A percentile compares a stretch with the other conserved stretches of the same genome.
These are phyloP conservation scores for Leishmania amazonensis DNA, from an alignment of 208 protist genomes.

Conservation along the genomic window DNA sequence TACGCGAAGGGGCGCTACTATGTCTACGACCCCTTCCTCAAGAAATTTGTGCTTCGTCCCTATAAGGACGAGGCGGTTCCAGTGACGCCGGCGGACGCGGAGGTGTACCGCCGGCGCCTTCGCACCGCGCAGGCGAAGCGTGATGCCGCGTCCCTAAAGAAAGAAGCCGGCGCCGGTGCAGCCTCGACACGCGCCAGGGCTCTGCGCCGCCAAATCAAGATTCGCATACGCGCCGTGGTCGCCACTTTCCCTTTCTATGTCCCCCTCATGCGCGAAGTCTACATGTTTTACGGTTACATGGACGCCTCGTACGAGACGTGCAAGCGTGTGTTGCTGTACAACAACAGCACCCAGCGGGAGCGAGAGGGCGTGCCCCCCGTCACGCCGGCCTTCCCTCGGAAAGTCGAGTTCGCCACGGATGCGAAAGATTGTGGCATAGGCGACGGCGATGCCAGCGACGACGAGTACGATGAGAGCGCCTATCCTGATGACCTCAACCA, in stretches of 20 bases:
- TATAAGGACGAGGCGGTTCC: conserved; percentile 37
- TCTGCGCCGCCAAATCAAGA: conserved; percentile 11
- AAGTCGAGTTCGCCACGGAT: not conserved
- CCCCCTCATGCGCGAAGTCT: conserved; percentile 56
- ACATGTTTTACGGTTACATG: conserved; percentile 53
- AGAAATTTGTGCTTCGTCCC: conserved; percentile 23
- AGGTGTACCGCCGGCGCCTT: conserved; percentile 13
- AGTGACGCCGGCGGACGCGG: not conserved
- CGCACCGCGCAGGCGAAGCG: not conserved
- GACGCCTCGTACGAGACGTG: conserved; percentile 51
- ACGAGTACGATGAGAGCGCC: conserved; percentile 18
- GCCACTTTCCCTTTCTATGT: conserved; percentile 66
- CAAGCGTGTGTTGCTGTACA: conserved; percentile 35
- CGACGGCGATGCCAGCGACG: not conserved
- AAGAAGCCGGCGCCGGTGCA: not conserved
- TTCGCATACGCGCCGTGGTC: conserved; percentile 48
- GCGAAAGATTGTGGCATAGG: not conserved
- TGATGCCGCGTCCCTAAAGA: not conserved
- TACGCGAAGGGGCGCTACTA: conserved; percentile 38
- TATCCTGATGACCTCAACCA: conserved; percentile 31
- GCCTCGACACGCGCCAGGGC: not conserved
- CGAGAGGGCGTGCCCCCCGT: not conserved
- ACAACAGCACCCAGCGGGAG: conserved; percentile 32
- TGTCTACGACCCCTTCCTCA: conserved; percentile 24
- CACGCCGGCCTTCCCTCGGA: not conserved